Evolutionary conservation across 305 asterid genomes (phyloP), one percentile per base, ranked within the genome.

Genomic region (Solanum hybrid): DNA sequence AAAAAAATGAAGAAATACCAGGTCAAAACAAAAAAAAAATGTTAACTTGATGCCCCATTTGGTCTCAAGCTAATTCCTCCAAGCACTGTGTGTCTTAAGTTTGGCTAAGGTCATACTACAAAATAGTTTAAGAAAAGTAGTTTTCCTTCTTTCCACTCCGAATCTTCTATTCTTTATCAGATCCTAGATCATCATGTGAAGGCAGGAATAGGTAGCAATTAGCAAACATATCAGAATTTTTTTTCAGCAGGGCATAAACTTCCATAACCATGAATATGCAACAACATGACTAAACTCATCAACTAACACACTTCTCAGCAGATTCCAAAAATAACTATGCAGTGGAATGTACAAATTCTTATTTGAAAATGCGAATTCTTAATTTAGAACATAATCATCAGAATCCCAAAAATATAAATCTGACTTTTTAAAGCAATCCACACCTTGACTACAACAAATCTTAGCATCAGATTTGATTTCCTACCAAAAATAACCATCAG

Each of bases 331-430:
- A 38, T 12, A 80, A 11, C 12, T 78, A 38, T 14, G 35, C 86
- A 26, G 69, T 40, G 24, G 10, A 80, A 80, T 40, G 69, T 26
- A 80, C 24, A 27, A 4, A 24, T 24, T 7, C 66, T 80, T 80
- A 80, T 26, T 7, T 80, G 8, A 80, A 22, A 80, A 79, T 1
- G 85, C 32, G 1, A 82, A 42, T 5, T 42, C 17, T 27, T 46
- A 24, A 35, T 42, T 5, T 27, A 82, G 24, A 22, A 31, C 20
- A 51, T 46, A 84, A 31, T 31, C 6, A 29, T 24, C 87, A 51
- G 87, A 84, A 82, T 31, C 87, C 87, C 24, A 84, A 51, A 51
- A 84, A 84, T 20, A 84, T 10, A 82, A 31, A 84, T 84, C 87
- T 56, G 31, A 84, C 22, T 29, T 11, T 84, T 80, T 40, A 38